These are phyloP conservation scores for Cytospora schulzeri DNA, from an alignment of 2,329 filamentous ascomycete species.

Conservation along the genomic window DNA sequence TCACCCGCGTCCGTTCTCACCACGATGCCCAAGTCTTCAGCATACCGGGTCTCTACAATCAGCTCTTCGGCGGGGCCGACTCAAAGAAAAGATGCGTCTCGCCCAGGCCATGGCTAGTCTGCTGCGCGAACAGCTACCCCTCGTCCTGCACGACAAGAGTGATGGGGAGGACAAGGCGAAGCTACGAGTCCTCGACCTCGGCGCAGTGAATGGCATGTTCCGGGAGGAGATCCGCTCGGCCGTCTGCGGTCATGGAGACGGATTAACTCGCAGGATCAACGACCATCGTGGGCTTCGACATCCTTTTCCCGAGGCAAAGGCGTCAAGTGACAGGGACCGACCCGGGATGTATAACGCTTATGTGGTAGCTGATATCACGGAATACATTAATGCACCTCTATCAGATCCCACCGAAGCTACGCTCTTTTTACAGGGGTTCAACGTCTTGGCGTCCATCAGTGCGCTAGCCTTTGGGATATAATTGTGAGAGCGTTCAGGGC, in stretches of 20 bases:
- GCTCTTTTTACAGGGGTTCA: slow-evolving; percentile 1
- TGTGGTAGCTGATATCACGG: slow-evolving; percentile 9
- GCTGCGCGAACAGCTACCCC: slow-evolving; percentile 5
- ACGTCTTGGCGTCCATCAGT: slow-evolving; percentile 9
- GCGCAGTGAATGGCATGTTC: slow-evolving; percentile 11
- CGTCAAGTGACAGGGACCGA: slow-evolving; percentile 4
- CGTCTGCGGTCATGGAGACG: neutral
- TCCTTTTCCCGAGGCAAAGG: slow-evolving; percentile 12
- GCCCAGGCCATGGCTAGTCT: slow-evolving; percentile 10
- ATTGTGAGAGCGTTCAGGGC: slow-evolving; percentile 10
- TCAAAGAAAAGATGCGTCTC: slow-evolving; percentile 15
- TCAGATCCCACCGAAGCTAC: neutral
- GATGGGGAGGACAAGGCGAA: neutral
- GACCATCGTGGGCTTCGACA: slow-evolving; percentile 8
- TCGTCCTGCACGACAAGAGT: neutral
- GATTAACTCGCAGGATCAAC: neutral
- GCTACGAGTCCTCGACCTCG: slow-evolving; percentile 8
- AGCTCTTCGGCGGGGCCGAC: slow-evolving; percentile 15
- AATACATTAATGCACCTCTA: slow-evolving; percentile 4
- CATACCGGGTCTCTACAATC: slow-evolving; percentile 14
- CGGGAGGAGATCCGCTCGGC: slow-evolving; percentile 7
- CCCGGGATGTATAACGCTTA: slow-evolving; percentile 11
- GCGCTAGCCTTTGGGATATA: slow-evolving; percentile 6
- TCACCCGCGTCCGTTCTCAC: slow-evolving; percentile 18
- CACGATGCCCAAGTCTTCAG: slow-evolving; percentile 21